phyloP scores from a whole-genome alignment of 2,329 filamentous ascomycete species.

The Aspergillus amoenus region DNA sequence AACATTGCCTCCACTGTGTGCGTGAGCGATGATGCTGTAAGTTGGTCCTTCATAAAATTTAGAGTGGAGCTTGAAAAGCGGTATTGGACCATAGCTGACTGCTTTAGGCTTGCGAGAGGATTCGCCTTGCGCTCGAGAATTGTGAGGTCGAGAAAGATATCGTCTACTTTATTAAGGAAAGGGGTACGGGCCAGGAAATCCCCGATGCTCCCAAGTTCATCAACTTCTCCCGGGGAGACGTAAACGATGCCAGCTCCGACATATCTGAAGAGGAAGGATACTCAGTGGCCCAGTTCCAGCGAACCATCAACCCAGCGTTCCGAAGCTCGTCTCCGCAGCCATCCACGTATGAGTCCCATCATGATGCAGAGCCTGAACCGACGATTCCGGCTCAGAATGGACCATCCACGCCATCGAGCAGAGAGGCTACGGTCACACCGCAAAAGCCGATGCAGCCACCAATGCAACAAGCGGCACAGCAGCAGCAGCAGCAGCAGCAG shows the following conservation, averaged over 20 bases:
- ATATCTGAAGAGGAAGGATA: constrained; percentile 91
- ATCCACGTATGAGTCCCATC: constrained; percentile 87
- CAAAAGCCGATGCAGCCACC: constrained; percentile 47
- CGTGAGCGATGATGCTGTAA: constrained; percentile 83
- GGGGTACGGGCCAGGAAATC: constrained; percentile 93
- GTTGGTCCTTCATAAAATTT: constrained; percentile 21
- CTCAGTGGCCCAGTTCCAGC: constrained; percentile 91
- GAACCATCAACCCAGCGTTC: constrained; percentile 93
- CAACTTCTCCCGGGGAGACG: constrained; percentile 88
- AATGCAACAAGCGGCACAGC: constrained; percentile 19
- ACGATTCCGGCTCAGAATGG: constrained; percentile 65
- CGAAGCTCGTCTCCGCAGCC: constrained; percentile 94
- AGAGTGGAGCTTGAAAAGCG: neutral
- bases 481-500: constrained; percentile 30
- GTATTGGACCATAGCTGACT: constrained; percentile 13
- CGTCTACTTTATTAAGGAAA: constrained; percentile 78
- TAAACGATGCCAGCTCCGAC: constrained; percentile 76
- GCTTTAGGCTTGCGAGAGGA: constrained; percentile 80
- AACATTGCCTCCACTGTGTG: constrained; percentile 97
- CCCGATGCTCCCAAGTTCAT: constrained; percentile 97
- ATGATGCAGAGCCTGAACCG: constrained; percentile 77
- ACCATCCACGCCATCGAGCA: constrained; percentile 45
- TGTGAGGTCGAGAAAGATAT: constrained; percentile 99
- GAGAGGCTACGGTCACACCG: constrained; percentile 54
- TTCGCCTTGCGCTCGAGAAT: constrained; percentile 85